These are phyloP conservation scores for Metschnikowia arizonensis DNA, from an alignment of 805 yeast species.

Conservation along the genomic window DNA sequence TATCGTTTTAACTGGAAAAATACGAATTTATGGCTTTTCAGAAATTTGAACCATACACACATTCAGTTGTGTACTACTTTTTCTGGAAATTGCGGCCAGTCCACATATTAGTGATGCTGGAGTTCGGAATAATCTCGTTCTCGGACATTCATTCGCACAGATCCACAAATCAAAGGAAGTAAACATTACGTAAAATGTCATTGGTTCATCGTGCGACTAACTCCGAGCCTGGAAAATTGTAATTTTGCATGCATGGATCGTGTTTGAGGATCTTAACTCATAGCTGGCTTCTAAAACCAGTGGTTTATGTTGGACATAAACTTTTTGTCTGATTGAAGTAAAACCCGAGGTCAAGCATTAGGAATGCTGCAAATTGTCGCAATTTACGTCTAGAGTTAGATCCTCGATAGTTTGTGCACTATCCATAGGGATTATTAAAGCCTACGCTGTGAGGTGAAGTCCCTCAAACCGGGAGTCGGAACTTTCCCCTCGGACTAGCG, in stretches of 20 bases:
- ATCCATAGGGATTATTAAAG: too few relatives aligned
- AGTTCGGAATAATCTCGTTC: neutral
- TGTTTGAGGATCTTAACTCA: neutral
- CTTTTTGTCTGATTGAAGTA: neutral
- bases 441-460: too few relatives aligned
- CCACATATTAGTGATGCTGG: neutral
- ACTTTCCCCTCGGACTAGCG: too few relatives aligned
- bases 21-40: neutral
- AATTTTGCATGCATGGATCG: neutral
- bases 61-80: neutral
- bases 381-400: neutral
- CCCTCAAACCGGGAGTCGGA: too few relatives aligned
- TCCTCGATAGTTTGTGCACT: too few relatives aligned
- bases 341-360: neutral
- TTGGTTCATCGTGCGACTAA: constrained; percentile 2
- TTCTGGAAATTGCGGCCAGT: neutral
- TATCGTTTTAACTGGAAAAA: neutral
- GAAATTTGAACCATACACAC: too few relatives aligned
- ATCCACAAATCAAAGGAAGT: constrained; percentile 3
- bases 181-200: neutral
- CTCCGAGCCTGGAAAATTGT: neutral
- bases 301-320: neutral
- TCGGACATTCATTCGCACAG: constrained; percentile 4
- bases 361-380: neutral
- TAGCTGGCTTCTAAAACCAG: too few relatives aligned